Conservation (phyloP, 2,329 filamentous ascomycete species). For the Colletotrichum limetticola region DNA sequence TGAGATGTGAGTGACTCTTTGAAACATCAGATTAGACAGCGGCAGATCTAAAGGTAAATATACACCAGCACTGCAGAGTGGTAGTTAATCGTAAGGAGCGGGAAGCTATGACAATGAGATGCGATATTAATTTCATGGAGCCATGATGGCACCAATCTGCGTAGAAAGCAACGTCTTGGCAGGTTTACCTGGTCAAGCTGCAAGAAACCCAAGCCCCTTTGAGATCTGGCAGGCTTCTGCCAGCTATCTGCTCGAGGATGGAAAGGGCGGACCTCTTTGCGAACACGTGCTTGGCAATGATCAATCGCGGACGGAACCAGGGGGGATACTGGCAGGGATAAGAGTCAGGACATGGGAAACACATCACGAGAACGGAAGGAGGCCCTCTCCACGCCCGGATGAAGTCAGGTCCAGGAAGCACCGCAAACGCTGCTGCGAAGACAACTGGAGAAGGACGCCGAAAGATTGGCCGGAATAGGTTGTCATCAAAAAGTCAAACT, state of each 20-base stretch:
- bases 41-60: constrained; percentile 24
- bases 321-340: neutral
- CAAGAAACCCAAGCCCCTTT: constrained; percentile 2
- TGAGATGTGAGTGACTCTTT: constrained; percentile 4
- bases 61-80: constrained; percentile 16
- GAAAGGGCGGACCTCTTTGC: constrained; percentile 1
- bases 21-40: neutral
- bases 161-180: constrained; percentile 23
- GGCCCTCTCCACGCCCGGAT: neutral
- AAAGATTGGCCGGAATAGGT: constrained; percentile 6
- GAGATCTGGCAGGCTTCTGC: constrained; percentile 1
- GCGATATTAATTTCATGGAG: constrained; percentile 27
- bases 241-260: neutral
- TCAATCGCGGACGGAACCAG: constrained; percentile 12
- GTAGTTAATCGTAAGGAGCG: constrained; percentile 6
- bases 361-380: constrained; percentile 16
- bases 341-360: constrained; percentile 19
- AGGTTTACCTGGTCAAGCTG: constrained; percentile 5
- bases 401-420: neutral
- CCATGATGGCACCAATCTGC: constrained; percentile 14
- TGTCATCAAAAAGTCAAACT: constrained; percentile 17
- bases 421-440: neutral
- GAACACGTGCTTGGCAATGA: constrained; percentile 20
- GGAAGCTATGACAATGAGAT: constrained; percentile 9
- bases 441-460: neutral